Percentiles rank a stretch among this genome's conserved stretches.
phyloP scores from a whole-genome alignment of 1,284 basidiomycete species.

The Takashimella koratensis region DNA sequence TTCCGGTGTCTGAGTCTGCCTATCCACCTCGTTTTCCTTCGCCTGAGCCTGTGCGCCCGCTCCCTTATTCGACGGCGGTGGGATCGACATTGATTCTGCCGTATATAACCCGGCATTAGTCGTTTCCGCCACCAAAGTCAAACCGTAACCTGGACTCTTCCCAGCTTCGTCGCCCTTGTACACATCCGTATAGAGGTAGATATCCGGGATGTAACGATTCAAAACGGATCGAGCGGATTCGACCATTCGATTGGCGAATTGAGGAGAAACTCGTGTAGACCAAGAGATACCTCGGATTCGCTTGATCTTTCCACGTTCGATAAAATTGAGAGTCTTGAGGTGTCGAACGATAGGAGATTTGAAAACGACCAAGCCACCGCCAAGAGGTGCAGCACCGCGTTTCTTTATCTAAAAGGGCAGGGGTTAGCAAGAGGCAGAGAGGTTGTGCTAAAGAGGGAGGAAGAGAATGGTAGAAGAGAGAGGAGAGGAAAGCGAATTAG shows the following conservation, averaged over 20 bases:
- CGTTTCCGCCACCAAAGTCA: slow-evolving; percentile 85
- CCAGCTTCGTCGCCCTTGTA: slow-evolving; percentile 97
- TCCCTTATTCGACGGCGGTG: slow-evolving; percentile 43
- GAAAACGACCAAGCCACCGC: slow-evolving; percentile 91
- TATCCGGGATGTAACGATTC: slow-evolving; percentile 95
- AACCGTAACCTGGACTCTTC: slow-evolving; percentile 90
- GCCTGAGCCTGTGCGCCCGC: neutral
- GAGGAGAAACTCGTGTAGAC: slow-evolving; percentile 90
- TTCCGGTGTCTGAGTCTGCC: slow-evolving; percentile 65
- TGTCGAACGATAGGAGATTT: slow-evolving; percentile 87
- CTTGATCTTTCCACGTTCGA: slow-evolving; percentile 84
- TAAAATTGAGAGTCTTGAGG: slow-evolving; percentile 86
- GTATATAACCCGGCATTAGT: slow-evolving; percentile 88
- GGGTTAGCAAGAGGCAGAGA: slow-evolving; percentile 4
- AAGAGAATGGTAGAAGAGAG: no score
- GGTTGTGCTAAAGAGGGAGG: neutral
- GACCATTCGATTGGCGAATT: slow-evolving; percentile 97
- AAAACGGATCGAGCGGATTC: slow-evolving; percentile 86
- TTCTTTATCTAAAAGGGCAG: slow-evolving; percentile 68
- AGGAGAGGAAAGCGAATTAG: no score
- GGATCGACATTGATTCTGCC: slow-evolving; percentile 70
- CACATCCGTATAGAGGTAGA: slow-evolving; percentile 97
- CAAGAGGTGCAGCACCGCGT: slow-evolving; percentile 82
- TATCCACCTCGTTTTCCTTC: slow-evolving; percentile 18
- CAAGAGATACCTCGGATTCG: slow-evolving; percentile 96